A percentile compares a stretch with the other conserved stretches of the same genome.
Conservation (phyloP, 176 grass and related monocot species). For the Aegilops speltoides region DNA sequence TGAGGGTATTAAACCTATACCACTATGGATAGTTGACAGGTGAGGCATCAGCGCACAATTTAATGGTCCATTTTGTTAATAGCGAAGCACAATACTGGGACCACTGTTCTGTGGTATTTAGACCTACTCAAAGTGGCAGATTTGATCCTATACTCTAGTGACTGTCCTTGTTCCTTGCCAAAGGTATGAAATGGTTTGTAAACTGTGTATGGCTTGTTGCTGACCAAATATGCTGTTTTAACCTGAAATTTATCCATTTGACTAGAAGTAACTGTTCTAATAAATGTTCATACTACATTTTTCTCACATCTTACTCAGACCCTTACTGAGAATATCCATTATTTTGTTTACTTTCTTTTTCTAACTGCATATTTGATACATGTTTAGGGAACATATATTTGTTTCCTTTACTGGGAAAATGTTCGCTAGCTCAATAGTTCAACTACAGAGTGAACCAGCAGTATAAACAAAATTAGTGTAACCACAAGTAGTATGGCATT, state of each 20-base stretch:
- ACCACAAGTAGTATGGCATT: neutral
- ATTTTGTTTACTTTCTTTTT: neutral
- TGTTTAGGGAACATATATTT: neutral
- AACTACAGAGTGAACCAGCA: neutral
- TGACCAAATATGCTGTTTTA: conserved; percentile 8
- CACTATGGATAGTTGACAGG: conserved; percentile 14
- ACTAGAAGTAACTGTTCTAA: conserved; percentile 8
- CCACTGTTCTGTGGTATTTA: conserved; percentile 24
- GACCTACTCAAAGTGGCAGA: conserved; percentile 30
- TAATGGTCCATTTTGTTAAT: conserved; percentile 6
- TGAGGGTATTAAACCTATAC: neutral
- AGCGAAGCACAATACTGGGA: neutral
- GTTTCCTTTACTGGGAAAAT: neutral
- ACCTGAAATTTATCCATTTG: conserved; percentile 2
- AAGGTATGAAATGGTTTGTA: conserved; percentile 26
- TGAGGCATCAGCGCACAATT: neutral
- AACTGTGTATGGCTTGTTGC: conserved; percentile 19
- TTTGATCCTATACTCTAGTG: conserved; percentile 27
- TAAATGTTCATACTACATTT: conserved; percentile 24
- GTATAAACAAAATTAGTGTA: neutral
- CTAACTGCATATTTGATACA: neutral
- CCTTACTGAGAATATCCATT: neutral
- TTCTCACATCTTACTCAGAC: neutral
- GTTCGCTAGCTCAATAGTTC: neutral
- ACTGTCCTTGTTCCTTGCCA: conserved; percentile 17